Evolutionary conservation across 1,139 yeast species (phyloP), one percentile per base, ranked within the genome.

Genomic region (Candida albicans): DNA sequence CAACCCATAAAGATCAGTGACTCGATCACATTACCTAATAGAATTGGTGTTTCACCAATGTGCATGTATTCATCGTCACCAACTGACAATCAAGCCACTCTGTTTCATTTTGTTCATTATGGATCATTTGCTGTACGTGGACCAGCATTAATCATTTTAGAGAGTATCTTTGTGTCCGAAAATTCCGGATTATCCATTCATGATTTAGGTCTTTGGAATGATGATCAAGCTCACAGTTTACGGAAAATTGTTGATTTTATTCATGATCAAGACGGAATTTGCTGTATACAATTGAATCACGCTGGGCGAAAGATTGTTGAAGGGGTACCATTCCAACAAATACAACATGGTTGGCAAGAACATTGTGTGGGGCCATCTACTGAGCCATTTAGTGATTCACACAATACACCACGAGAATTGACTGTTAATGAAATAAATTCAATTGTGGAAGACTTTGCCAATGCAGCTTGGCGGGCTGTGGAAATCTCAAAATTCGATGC

Each of bases 31-130:
- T 52, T 79, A 25, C 70, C 68, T 7, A 79, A 79, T 53, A 61
- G 83, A 48, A 55, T 79, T 6, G 79, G 76, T 11, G 81, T 80
- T n/a, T 70, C 84, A 1, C 85, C 86, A 32, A 79, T 81, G 84
- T 75, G 82, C 53, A 75, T 67, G 46, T 79, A 79, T 57, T 67
- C 81, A 1, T 68, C 77, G 31, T 14, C 47, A 54, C n/a, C 55
- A 68, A 33, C 69, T 22, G 25, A 14, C 13, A 31, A 70, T 3
- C 57, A 59, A 25, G 64, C 70, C 2, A 77, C 75, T 0, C 73
- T 66, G 15, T 79, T 68, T 62, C 82, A 77, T 50, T 46, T 60
- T 29, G 58, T 65, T 8, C 80, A 76, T 47, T 77, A 77, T 52
- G 75, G 74, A 5, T 54, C 66, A 0, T 57, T 70, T 32, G 65